Conservation (phyloP, 495 filamentous ascomycete genomes). For the Neohortaea acidophila region DNA sequence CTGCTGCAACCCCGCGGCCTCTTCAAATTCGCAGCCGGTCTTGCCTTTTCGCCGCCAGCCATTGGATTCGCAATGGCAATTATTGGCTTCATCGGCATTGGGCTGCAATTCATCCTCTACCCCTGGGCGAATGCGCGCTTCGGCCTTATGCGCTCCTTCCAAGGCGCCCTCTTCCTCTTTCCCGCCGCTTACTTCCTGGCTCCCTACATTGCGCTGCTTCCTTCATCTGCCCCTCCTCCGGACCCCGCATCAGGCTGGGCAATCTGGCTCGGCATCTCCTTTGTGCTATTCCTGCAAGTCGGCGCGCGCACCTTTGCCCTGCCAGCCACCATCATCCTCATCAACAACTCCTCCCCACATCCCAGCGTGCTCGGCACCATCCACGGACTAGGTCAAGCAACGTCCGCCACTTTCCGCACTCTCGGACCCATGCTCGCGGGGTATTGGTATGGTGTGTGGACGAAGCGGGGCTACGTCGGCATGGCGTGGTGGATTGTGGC, state of each 20-base stretch:
- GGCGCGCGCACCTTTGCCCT: slow-evolving; percentile 22
- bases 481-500: slow-evolving; percentile 22
- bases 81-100: slow-evolving; percentile 22
- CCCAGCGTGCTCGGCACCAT: slow-evolving; percentile 23
- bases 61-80: slow-evolving; percentile 24
- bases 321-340: slow-evolving; percentile 21
- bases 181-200: slow-evolving; percentile 23
- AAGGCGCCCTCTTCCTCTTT: slow-evolving; percentile 21
- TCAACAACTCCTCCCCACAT: slow-evolving; percentile 24
- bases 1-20: neutral
- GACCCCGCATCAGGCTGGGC: slow-evolving; percentile 15
- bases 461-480: slow-evolving; percentile 20
- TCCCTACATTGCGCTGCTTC: slow-evolving; percentile 21
- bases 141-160: slow-evolving; percentile 24
- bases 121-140: slow-evolving; percentile 19
- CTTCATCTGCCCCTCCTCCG: slow-evolving; percentile 17
- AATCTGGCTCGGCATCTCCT: slow-evolving; percentile 21
- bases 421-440: slow-evolving; percentile 20
- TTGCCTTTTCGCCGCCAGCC: slow-evolving; percentile 19
- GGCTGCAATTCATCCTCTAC: slow-evolving; percentile 22
- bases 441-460: slow-evolving; percentile 24
- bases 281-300: slow-evolving; percentile 21
- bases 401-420: slow-evolving; percentile 20
- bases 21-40: slow-evolving; percentile 21
- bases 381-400: slow-evolving; percentile 22